These are phyloP conservation scores for Phytophthora crassamura DNA, from an alignment of 352 stramenopile species.

Conservation along the genomic window DNA sequence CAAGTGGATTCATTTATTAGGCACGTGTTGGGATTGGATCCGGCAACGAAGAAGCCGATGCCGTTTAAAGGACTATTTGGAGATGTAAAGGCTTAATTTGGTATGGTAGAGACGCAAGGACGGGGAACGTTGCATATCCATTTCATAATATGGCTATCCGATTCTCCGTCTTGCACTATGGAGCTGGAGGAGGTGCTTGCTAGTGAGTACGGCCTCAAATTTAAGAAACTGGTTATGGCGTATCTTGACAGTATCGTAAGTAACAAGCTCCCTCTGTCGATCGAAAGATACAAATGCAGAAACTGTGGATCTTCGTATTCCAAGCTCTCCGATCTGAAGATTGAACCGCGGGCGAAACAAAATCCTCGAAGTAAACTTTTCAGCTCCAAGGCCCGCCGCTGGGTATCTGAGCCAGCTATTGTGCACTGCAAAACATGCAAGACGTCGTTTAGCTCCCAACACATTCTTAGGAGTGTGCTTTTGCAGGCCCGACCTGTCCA, in stretches of 20 bases:
- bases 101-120: constrained; percentile 1
- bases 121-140: constrained; percentile 1
- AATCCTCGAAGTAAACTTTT: background rate
- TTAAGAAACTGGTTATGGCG: background rate
- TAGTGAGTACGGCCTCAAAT: no score
- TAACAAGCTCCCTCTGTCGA: background rate
- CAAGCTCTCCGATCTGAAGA: background rate
- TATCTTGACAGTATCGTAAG: background rate
- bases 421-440: constrained; percentile 3
- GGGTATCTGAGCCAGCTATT: background rate
- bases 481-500: background rate
- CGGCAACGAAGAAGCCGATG: background rate
- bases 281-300: background rate
- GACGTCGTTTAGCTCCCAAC: background rate
- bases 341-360: background rate
- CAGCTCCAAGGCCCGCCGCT: background rate
- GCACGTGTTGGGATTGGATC: constrained; percentile 6
- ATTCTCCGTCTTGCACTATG: no score
- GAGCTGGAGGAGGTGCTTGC: no score
- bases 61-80: background rate
- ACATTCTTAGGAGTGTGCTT: background rate
- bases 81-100: background rate
- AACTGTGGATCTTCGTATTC: background rate
- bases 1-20: constrained; percentile 2
- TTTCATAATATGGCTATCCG: background rate